phyloP scores from a whole-genome alignment of 805 yeast genomes.

The Spathaspora gorwiae region DNA sequence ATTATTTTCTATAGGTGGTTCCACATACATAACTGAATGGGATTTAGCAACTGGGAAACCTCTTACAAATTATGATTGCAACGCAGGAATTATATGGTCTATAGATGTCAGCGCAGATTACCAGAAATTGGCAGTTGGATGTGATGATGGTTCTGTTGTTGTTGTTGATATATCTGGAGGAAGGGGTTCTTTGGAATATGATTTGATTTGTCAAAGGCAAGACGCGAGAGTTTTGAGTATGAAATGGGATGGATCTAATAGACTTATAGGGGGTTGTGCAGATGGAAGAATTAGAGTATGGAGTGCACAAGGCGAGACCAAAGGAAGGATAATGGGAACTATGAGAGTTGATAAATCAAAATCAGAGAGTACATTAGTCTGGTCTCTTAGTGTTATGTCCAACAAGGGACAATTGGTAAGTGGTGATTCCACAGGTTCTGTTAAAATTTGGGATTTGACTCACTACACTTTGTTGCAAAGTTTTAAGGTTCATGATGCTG shows the following conservation, averaged over 20 bases:
- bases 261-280: conserved; percentile 88
- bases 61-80: conserved; percentile 73
- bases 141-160: conserved; percentile 92
- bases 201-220: conserved; percentile 72
- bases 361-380: conserved; percentile 82
- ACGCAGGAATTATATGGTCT: conserved; percentile 93
- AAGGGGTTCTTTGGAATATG: conserved; percentile 74
- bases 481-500: conserved; percentile 85
- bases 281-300: conserved; percentile 90
- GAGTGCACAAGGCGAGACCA: conserved; percentile 44
- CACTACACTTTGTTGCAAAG: conserved; percentile 75
- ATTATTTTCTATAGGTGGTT: conserved; percentile 90
- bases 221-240: conserved; percentile 75
- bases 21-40: conserved; percentile 91
- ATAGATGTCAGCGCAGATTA: conserved; percentile 61
- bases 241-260: conserved; percentile 65
- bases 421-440: conserved; percentile 94
- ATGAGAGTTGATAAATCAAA: conserved; percentile 90
- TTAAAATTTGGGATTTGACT: conserved; percentile 87
- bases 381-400: conserved; percentile 73
- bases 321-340: conserved; percentile 71
- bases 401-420: conserved; percentile 72
- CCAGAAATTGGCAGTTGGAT: conserved; percentile 75
- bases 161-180: conserved; percentile 84
- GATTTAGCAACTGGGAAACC: conserved; percentile 72